Evolutionary conservation across 2,329 filamentous ascomycete genomes (phyloP).

Genomic region (Ophiocordyceps camponoti-saundersi): DNA sequence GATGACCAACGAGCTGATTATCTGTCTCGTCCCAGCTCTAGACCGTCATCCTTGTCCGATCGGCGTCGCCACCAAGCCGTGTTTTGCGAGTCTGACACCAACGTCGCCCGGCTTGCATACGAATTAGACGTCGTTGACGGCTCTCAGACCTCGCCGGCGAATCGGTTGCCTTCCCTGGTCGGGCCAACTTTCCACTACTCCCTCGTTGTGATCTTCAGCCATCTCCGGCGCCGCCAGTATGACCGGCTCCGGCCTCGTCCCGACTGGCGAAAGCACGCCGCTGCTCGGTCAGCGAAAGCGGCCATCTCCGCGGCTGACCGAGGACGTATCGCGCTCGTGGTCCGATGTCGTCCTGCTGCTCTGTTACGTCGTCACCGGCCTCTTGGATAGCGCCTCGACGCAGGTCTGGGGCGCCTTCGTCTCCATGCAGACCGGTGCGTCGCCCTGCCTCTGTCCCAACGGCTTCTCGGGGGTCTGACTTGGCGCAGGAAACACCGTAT

Average conservation of each 20-base stretch:
- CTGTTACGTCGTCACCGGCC: conserved; percentile 62
- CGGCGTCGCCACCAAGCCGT: too few species aligned
- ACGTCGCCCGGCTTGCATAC: too few species aligned
- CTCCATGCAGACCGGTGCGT: conserved; percentile 63
- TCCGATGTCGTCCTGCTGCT: conserved; percentile 52
- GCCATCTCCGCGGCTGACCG: conserved; percentile 14
- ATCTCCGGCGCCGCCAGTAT: background rate
- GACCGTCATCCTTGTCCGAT: too few species aligned
- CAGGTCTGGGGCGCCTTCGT: conserved; percentile 69
- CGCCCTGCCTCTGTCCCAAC: background rate
- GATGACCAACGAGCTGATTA: too few species aligned
- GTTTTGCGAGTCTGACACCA: too few species aligned
- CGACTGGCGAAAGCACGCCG: conserved; percentile 13
- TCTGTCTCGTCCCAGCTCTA: too few species aligned
- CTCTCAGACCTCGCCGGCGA: too few species aligned
- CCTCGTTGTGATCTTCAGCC: too few species aligned
- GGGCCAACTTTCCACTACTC: too few species aligned
- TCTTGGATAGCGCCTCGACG: conserved; percentile 61
- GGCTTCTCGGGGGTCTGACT: background rate
- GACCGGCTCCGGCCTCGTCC: background rate
- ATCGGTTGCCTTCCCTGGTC: too few species aligned
- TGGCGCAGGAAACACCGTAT: conserved; percentile 53
- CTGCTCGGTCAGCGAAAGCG: conserved; percentile 12
- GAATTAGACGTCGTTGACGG: too few species aligned
- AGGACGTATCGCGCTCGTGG: conserved; percentile 40